Evolutionary conservation across 768 basidiomycete species (phyloP).

Genomic region (Amanita molliuscula): DNA sequence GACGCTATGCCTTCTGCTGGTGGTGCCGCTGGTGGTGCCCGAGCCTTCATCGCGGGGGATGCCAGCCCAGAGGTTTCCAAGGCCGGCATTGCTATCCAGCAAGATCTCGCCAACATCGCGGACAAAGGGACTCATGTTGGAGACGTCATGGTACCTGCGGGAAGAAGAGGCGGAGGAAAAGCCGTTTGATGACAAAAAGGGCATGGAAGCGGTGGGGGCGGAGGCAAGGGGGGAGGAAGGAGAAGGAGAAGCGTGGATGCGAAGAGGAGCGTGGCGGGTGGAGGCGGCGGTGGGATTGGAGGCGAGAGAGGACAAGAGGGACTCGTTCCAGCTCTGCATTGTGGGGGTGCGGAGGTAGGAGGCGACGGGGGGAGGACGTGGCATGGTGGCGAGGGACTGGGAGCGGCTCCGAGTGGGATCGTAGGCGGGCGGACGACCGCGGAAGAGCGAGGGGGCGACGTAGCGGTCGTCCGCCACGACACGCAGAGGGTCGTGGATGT

Average conservation of each 20-base stretch:
- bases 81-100: constrained; percentile 60
- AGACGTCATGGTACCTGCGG: constrained; percentile 40
- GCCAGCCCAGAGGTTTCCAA: constrained; percentile 71
- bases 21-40: constrained; percentile 49
- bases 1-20: constrained; percentile 76
- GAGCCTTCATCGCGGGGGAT: constrained; percentile 51
- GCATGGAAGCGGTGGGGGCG: constrained; percentile 16
- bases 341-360: constrained; percentile 32
- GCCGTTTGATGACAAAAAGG: constrained; percentile 22
- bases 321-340: constrained; percentile 54
- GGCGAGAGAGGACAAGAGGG: constrained; percentile 26
- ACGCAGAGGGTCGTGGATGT: constrained; percentile 11
- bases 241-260: constrained; percentile 37
- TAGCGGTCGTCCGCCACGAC: constrained; percentile 33
- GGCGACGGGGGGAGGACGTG: constrained; percentile 31
- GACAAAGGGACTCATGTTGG: constrained; percentile 83
- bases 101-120: constrained; percentile 74
- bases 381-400: constrained; percentile 59
- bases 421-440: constrained; percentile 43
- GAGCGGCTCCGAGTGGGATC: constrained; percentile 68
- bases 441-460: constrained; percentile 32
- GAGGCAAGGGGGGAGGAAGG: constrained; percentile 28
- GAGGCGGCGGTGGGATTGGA: background rate
- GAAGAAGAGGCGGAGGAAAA: constrained; percentile 21
- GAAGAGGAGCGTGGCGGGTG: constrained; percentile 53